These are phyloP conservation scores for Rhynchospora pubera DNA, from an alignment of 176 grass and related monocot species.

Conservation along the genomic window DNA sequence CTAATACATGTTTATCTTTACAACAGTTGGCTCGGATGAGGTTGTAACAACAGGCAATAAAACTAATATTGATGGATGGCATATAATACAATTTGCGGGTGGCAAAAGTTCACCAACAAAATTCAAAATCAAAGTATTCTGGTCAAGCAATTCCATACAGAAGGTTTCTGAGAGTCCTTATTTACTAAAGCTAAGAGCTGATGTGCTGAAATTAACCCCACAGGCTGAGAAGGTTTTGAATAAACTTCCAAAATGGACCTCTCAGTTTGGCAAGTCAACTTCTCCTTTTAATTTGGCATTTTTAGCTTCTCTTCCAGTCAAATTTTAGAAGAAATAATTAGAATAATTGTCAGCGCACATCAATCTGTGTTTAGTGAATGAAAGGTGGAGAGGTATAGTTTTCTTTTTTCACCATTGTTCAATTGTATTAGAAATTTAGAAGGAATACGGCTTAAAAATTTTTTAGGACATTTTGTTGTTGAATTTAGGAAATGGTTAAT, in stretches of 20 bases:
- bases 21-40: conserved; percentile 50
- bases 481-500: neutral
- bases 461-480: neutral
- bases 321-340: conserved; percentile 44
- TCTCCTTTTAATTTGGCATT: conserved; percentile 68
- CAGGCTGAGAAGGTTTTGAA: conserved; percentile 41
- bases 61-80: conserved; percentile 63
- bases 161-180: conserved; percentile 22
- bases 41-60: conserved; percentile 49
- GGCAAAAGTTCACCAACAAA: conserved; percentile 76
- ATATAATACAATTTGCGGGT: conserved; percentile 82
- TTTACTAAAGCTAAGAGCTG: conserved; percentile 67
- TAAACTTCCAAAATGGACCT: conserved; percentile 78
- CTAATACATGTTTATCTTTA: neutral
- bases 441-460: neutral
- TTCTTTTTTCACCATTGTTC: neutral
- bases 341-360: neutral
- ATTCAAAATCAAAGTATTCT: conserved; percentile 63
- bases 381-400: neutral
- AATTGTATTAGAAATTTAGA: neutral
- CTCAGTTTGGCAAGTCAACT: conserved; percentile 74
- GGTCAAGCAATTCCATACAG: conserved; percentile 28
- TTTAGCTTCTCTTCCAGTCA: conserved; percentile 58
- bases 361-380: neutral
- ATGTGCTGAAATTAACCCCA: conserved; percentile 60